Evolutionary conservation across 108 stramenopile genomes (phyloP), one percentile per base, ranked within the genome.

Genomic region (Ochromonas danica): DNA sequence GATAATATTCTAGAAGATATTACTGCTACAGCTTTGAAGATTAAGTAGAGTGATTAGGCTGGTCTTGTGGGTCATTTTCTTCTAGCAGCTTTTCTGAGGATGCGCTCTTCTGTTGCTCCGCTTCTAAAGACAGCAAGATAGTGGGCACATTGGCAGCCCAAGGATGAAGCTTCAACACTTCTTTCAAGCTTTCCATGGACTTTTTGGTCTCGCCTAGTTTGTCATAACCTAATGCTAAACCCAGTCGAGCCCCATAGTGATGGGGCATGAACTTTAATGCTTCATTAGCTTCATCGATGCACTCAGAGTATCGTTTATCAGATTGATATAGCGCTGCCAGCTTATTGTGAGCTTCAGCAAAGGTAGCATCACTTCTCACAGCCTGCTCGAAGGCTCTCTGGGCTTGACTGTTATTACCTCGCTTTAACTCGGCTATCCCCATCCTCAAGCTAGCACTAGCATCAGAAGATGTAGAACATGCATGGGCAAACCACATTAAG

Each of bases 271-370:
- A 67, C 31, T 67, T 33, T 67, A 67, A 67, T 67, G 63, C 63
- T 67, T 67, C 31, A 22, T 33, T 67, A 31, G 63, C 63, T 67
- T 67, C 63, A 67, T 67, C 17, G 31, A 67, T 33, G 31, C 63
- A 67, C 31, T 67, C 30, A 22, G 17, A 22, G 31, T 67, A 31
- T 33, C 17, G 17, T 31, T 67, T 33, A 31, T 22, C 17, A 31
- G 30, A 31, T 22, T 33, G 17, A 67, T 33, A 31, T 33, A 33
- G 30, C 31, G 63, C 63, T 67, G 63, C 63, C 63, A 67, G 17
- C 31, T 67, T 67, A 67, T 67, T 67, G 31, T 67, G 31, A 31
- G 63, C 63, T 67, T 67, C 63, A 31, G 63, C 63, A 67, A 31
- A 67, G 31, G 17, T 67, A 22, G 17, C 31, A 67, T 67, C 63